Percentiles rank a stretch among this genome's conserved stretches.
Conservation (phyloP, 805 yeast species). For the Yarrowia sp. region DNA sequence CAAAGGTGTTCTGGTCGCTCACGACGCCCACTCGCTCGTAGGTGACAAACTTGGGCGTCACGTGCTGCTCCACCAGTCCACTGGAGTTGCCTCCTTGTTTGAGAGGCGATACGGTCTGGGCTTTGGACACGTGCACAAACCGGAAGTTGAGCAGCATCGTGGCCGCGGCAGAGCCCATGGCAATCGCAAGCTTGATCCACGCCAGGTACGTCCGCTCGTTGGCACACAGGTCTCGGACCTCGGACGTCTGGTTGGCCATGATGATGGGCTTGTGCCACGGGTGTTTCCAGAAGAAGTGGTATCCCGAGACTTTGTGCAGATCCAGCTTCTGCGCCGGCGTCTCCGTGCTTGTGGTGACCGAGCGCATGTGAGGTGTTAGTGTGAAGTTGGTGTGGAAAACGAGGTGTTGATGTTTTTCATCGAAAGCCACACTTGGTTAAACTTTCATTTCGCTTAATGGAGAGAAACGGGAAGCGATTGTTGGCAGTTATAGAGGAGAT, state of each 20-base stretch:
- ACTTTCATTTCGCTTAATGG: constrained; percentile 3
- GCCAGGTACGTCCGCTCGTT: constrained; percentile 35
- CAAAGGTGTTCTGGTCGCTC: constrained; percentile 3
- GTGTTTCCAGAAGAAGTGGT: constrained; percentile 15
- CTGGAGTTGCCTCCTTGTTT: not conserved
- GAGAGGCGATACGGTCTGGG: not conserved
- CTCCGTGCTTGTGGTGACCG: constrained; percentile 15
- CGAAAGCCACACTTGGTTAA: constrained; percentile 5
- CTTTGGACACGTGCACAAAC: constrained; percentile 11
- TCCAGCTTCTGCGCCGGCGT: constrained; percentile 11
- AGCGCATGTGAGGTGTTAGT: constrained; percentile 1
- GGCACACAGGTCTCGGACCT: constrained; percentile 33
- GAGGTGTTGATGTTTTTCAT: too few relatives aligned
- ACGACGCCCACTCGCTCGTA: constrained; percentile 10
- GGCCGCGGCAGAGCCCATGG: constrained; percentile 17
- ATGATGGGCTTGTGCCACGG: constrained; percentile 35
- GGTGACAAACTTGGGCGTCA: constrained; percentile 5
- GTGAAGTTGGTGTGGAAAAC: not conserved
- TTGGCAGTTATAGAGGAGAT: not conserved
- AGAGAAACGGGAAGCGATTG: not conserved
- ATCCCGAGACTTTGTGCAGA: constrained; percentile 11
- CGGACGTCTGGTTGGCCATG: constrained; percentile 38
- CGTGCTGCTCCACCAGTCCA: constrained; percentile 7
- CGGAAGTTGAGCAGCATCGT: constrained; percentile 31
- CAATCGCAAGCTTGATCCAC: constrained; percentile 23